A percentile compares a stretch with the other conserved stretches of the same genome.
Conservation (phyloP, 2,329 filamentous ascomycete genomes). For the Verticillium isaacii region DNA sequence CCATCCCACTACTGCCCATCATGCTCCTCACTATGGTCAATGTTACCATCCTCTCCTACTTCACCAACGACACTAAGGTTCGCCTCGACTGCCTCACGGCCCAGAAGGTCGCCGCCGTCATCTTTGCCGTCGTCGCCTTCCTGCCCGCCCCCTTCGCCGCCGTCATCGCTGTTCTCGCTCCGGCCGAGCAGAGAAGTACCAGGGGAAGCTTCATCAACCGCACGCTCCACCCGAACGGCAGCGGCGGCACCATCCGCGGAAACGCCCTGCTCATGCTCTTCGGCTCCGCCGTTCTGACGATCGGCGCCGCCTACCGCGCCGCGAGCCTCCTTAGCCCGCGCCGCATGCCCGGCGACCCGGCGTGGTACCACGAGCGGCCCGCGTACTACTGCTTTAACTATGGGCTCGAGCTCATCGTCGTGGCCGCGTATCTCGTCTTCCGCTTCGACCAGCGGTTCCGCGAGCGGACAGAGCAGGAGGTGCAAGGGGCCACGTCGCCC, state of each 20-base stretch:
- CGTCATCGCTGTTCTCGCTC: constrained; percentile 44
- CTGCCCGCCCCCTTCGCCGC: constrained; percentile 7
- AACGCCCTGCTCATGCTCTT: constrained; percentile 63
- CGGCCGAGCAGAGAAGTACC: constrained; percentile 46
- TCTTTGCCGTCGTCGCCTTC: constrained; percentile 2
- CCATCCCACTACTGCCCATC: constrained; percentile 59
- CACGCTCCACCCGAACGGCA: constrained; percentile 50
- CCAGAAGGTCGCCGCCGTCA: constrained; percentile 1
- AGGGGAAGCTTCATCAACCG: constrained; percentile 64
- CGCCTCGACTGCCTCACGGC: constrained; percentile 1
- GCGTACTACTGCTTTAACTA: constrained; percentile 82
- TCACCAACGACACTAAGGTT: constrained; percentile 3
- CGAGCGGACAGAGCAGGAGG: constrained; percentile 42
- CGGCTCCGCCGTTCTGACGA: constrained; percentile 53
- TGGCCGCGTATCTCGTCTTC: constrained; percentile 60
- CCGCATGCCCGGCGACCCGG: constrained; percentile 40
- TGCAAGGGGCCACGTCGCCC: not conserved
- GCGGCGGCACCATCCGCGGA: constrained; percentile 58
- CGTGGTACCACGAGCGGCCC: constrained; percentile 66
- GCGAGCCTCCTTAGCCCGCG: constrained; percentile 52
- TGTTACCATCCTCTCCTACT: constrained; percentile 2
- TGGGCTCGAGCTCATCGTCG: constrained; percentile 64
- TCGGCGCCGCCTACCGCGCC: constrained; percentile 67
- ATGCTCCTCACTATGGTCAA: constrained; percentile 40
- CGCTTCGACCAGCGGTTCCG: constrained; percentile 74